Conservation (phyloP, 208 protist genomes). For the Leptomonas seymouri region DNA sequence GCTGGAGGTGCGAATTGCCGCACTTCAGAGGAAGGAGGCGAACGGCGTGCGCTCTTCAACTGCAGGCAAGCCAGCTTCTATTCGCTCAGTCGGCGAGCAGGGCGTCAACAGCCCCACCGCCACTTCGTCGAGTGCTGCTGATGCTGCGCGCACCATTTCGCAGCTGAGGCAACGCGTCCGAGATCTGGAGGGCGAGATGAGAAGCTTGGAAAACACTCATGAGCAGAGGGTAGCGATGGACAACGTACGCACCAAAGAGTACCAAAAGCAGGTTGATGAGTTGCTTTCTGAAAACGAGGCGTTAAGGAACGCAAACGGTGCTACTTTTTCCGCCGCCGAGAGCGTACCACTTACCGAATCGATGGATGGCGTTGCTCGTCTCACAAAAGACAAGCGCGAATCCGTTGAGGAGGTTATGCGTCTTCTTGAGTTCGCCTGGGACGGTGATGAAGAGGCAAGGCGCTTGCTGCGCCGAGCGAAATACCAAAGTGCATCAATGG, state of each 20-base stretch:
- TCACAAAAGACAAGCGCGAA: slow-evolving; percentile 75
- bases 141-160: slow-evolving; percentile 1
- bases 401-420: slow-evolving; percentile 81
- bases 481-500: slow-evolving; percentile 35
- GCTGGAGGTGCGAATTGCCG: slow-evolving; percentile 45
- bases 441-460: slow-evolving; percentile 54
- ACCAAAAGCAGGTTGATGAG: slow-evolving; percentile 52
- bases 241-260: slow-evolving; percentile 32
- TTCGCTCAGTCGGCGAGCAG: slow-evolving; percentile 11
- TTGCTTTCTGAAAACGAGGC: slow-evolving; percentile 50
- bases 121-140: not conserved
- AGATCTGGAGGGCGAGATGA: slow-evolving; percentile 32
- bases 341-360: not conserved
- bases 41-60: not conserved
- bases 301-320: slow-evolving; percentile 14
- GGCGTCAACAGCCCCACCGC: slow-evolving; percentile 6
- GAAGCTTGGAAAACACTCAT: not conserved
- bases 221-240: slow-evolving; percentile 41
- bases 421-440: slow-evolving; percentile 69
- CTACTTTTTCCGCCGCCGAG: not conserved
- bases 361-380: slow-evolving; percentile 33
- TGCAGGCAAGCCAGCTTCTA: not conserved
- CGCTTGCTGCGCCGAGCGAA: slow-evolving; percentile 26
- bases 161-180: slow-evolving; percentile 24
- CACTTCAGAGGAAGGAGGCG: slow-evolving; percentile 27